Evolutionary conservation across 768 basidiomycete species (phyloP), one percentile per base, ranked within the genome.

Genomic region (Galerina sulciceps): DNA sequence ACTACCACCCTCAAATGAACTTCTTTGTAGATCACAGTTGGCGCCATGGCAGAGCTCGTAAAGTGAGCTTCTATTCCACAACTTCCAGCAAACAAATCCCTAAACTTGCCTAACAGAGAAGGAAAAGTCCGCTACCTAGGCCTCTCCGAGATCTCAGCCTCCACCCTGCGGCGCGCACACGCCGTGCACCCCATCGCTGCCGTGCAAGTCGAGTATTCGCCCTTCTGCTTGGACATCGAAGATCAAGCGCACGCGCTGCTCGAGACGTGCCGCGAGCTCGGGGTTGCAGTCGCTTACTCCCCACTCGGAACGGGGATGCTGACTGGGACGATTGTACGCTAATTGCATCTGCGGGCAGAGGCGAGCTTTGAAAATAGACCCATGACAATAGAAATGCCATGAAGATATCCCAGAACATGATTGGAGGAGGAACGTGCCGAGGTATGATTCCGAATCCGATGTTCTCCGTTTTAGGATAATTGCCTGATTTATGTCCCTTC

Each of bases 231-330:
- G 8, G 78, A 80, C 38, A 77, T 83, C 48, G 82, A 84, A 63
- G 72, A 78, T 55, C 68, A 73, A 8, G 74, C 76, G 58, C 75
- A 81, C 35, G 71, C 62, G 2, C 62, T 85, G 0, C 66, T 82
- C 37, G 68, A 75, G 23, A 77, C 81, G 1, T 76, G 76, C 10
- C 69, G 81, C 18, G 83, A 85, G 61, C 70, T 85, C 5, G 81
- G 82, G 11, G 74, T 83, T 37, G 72, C 76, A 43, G 73, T 83
- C 9, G 80, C 81, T 1, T 86, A 84, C 57, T 76, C 79, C 1
- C 85, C 84, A 1, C 73, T 86, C 23, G 83, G 83, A 15, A 72
- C 81, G 34, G 84, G 83, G 2, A 55, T 85, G n/a, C 62, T 84
- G 49, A 84, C 80, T 0, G 82, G 84, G 1, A 51, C 37, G 38